Base-by-base conservation (phyloP, 73 alveolate species). In the Paramecium biaurelia region DNA sequence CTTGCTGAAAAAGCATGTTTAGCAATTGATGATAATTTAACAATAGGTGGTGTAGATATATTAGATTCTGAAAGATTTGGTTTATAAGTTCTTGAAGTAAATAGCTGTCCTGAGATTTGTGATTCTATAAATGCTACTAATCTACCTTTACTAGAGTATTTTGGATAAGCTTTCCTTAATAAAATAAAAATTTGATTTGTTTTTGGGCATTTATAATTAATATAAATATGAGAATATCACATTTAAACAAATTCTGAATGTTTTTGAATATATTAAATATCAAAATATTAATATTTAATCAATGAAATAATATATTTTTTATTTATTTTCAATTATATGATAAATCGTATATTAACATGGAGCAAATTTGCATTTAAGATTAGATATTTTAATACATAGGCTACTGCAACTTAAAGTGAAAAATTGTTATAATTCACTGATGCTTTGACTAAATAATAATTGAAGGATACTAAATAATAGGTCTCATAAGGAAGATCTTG, bases 401-500 rank as follows among this genome's bases (percentile, higher is more conserved):
- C 47, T 26, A 49, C 84, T 4, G 41, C 41, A 63, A 63, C 84
- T 24, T 63, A 72, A 38, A 72, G 45, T 72, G 90, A 79, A 42
- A 79, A 79, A 34, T 24, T 79, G 20, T 23, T 79, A 24, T 63
- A 79, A 79, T 79, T 79, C 26, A 42, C 90, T 24, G 90, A 79
- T 79, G 90, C 90, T 4, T 24, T 79, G 32, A 79, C 90, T 23
- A 79, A 79, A 79, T 79, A 79, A 79, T 23, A 79, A 79, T 79
- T 79, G 47, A 47, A 42, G 43, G 74, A 79, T 18, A 43, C 70
- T 43, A 79, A 79, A 41, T 20, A 79, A 79, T 79, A 79, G 32
- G 74, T 70, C 10, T 70, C 63, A 38, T 30, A 79, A 49, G 98
- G 98, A 82, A 76, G 98, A 58, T 57, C 98, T 7, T 95, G 98